Base-by-base conservation (phyloP, 2,329 filamentous ascomycete genomes). In the Scopulariopsis brevicaulis region DNA sequence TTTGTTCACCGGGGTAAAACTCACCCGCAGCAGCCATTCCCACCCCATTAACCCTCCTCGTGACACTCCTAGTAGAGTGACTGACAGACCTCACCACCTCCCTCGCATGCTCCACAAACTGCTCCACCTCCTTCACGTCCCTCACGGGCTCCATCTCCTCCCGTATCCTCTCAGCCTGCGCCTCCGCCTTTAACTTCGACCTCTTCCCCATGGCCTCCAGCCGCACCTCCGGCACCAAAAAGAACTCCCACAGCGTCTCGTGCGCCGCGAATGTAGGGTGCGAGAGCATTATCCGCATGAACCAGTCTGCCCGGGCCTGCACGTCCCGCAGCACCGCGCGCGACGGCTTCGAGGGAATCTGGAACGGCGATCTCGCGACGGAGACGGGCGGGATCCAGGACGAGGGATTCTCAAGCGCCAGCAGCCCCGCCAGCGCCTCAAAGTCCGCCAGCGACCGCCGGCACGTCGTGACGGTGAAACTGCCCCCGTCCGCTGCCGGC, bases 241-340 rank as follows among this genome's bases (percentile, higher is more conserved):
- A 96, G 73, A 99, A 99, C 66, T 99, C 94, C 95, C 94, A 99
- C 2, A 99, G 80, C 81, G 97, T 90, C 73, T 99, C 94, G 67
- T 99, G 95, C 0, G 90, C 96, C 0, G 90, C 83, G 68, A 99
- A 96, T 0, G 94, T 97, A 3, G 93, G 88, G 67, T 99, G 94
- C 10, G 83, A 79, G 28, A 99, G 79, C 62, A 99, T 80, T 20
- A 91, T 90, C 63, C 89, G 90, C 64, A 99, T 74, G 65, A 97
- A 96, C 64, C 84, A 87, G 70, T 99, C 90, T 22, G 96, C 83
- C 18, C 87, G 84, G 52, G 90, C 75, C 68, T 99, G 95, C 56
- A 92, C 87, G 65, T 97, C 91, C 62, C 91, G 87, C 46, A 99
- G 75, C 4, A 96, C 82, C 0, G 92, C 85, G 53, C 93, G 81